Percentiles rank a stretch among this genome's conserved stretches.
Conservation (phyloP, 257 asterid species). For the Solanum etuberosum region DNA sequence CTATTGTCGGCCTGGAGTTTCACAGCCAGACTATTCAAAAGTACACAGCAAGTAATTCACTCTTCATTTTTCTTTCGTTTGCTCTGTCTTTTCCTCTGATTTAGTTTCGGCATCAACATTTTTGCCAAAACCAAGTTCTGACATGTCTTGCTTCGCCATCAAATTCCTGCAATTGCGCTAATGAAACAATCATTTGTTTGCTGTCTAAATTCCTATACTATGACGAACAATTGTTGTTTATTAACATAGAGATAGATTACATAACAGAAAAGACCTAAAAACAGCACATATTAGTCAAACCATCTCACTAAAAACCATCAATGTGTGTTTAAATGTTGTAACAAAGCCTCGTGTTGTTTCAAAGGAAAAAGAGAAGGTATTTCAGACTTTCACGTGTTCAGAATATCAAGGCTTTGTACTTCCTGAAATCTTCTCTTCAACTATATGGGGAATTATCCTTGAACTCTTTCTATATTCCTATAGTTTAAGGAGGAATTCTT, state of each 20-base stretch:
- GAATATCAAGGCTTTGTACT: background rate
- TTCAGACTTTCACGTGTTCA: background rate
- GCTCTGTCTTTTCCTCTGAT: conserved; percentile 1
- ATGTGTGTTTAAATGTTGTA: background rate
- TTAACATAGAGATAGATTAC: background rate
- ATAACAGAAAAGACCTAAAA: background rate
- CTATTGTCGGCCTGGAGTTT: background rate
- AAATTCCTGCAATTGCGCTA: conserved; percentile 52
- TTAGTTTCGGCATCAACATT: conserved; percentile 24
- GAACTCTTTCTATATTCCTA: background rate
- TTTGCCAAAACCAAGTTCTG: conserved; percentile 72
- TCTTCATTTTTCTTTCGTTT: conserved; percentile 14
- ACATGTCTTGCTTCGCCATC: conserved; percentile 97
- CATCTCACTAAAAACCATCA: background rate
- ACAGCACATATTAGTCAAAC: background rate
- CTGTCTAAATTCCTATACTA: background rate
- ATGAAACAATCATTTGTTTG: background rate
- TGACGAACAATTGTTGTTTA: background rate
- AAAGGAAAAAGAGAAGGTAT: background rate
- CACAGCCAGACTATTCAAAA: background rate
- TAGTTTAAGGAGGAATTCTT: background rate
- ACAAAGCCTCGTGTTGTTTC: background rate
- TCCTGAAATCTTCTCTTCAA: background rate
- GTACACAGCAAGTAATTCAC: background rate
- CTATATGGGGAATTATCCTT: background rate